Conservation (phyloP, 2,329 filamentous ascomycete genomes). For the Hypoxylon sp. region DNA sequence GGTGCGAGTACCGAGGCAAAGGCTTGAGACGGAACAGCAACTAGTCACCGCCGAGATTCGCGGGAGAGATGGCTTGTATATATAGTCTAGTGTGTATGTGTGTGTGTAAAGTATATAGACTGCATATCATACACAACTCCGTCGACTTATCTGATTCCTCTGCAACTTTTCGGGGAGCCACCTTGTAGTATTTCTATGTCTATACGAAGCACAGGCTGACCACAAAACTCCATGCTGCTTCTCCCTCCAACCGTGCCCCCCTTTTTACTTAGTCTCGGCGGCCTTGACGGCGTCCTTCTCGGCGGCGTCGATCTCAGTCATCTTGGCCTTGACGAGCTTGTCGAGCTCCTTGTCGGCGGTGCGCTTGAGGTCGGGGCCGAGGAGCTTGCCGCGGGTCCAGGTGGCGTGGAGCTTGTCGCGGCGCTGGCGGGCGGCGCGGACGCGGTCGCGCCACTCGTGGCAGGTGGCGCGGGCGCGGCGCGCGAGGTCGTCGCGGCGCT, state of each 20-base stretch:
- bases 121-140: not conserved
- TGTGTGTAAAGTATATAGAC: no score
- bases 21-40: conserved; percentile 21
- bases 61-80: not conserved
- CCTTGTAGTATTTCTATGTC: not conserved
- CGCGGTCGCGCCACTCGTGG: conserved; percentile 59
- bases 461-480: conserved; percentile 55
- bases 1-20: conserved; percentile 12
- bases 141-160: not conserved
- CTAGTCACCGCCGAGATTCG: not conserved
- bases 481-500: conserved; percentile 57
- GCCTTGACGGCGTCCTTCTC: conserved; percentile 58
- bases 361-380: conserved; percentile 54
- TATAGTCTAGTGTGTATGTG: not conserved
- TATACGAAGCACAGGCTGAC: not conserved
- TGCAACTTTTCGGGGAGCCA: not conserved
- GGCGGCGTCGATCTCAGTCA: conserved; percentile 57
- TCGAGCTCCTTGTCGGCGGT: conserved; percentile 57
- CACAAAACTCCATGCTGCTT: not conserved
- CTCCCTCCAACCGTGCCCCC: not conserved
- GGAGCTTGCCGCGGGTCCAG: conserved; percentile 55
- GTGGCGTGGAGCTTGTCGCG: conserved; percentile 58
- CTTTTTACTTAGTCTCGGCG: conserved; percentile 42
- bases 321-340: conserved; percentile 53
- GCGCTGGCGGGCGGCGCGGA: conserved; percentile 57